These are phyloP conservation scores for Globisporangium barbulae DNA, from an alignment of 352 stramenopile species.

Conservation along the genomic window DNA sequence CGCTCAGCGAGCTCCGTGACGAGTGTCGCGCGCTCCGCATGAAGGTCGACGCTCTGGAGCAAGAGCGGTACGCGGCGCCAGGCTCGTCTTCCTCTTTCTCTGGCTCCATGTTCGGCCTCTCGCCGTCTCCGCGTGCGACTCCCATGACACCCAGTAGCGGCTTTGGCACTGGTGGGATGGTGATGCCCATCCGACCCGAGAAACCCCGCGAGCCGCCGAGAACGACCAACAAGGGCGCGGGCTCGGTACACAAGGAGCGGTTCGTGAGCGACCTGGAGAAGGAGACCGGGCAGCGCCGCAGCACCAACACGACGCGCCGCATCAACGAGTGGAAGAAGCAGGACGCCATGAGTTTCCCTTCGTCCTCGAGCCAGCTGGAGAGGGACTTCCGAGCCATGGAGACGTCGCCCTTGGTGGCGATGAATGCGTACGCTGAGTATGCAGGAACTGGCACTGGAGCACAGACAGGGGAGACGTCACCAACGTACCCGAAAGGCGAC, in stretches of 20 bases:
- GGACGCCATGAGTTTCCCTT: conserved; percentile 26
- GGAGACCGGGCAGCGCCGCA: conserved; percentile 64
- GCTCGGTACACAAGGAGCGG: conserved; percentile 53
- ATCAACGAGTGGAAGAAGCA: conserved; percentile 35
- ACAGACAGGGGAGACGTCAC: conserved; percentile 7
- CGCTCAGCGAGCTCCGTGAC: conserved; percentile 31
- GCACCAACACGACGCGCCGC: conserved; percentile 22
- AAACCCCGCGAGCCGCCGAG: conserved; percentile 30
- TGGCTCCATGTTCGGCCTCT: conserved; percentile 7
- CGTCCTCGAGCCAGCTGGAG: conserved; percentile 37
- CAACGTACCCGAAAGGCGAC: conserved; percentile 10
- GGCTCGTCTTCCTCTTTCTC: neutral
- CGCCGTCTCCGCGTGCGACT: conserved; percentile 10
- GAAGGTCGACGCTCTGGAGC: conserved; percentile 45
- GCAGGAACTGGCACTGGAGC: neutral
- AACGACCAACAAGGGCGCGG: conserved; percentile 19
- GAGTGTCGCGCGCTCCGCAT: conserved; percentile 31
- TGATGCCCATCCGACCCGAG: conserved; percentile 51
- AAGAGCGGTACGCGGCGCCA: conserved; percentile 22
- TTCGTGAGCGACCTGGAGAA: conserved; percentile 71
- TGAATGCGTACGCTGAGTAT: conserved; percentile 5
- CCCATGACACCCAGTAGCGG: conserved; percentile 7
- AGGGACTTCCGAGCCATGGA: conserved; percentile 44
- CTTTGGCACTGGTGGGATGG: conserved; percentile 3
- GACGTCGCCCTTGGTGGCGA: neutral